Conservation (phyloP, 768 basidiomycete genomes). For the Auriscalpium orientale region DNA sequence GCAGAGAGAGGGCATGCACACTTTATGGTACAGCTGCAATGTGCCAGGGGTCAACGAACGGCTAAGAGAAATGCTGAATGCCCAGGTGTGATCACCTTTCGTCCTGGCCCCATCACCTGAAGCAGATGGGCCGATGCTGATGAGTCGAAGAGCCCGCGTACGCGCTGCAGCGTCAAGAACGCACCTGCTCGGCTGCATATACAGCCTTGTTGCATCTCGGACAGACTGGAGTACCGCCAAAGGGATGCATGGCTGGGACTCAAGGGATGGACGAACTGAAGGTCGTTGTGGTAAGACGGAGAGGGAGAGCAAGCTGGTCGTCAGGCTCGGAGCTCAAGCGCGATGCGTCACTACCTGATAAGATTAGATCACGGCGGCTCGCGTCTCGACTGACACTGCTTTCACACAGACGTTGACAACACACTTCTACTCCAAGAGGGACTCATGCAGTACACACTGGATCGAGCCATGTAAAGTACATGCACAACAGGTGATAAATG, state of each 20-base stretch:
- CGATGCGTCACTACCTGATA: too few relatives aligned
- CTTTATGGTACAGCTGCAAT: slow-evolving; percentile 73
- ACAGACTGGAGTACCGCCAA: slow-evolving; percentile 64
- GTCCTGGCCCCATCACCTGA: slow-evolving; percentile 79
- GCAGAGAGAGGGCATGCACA: slow-evolving; percentile 14
- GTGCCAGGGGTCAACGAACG: not conserved
- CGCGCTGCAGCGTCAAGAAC: slow-evolving; percentile 12
- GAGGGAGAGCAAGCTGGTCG: not conserved
- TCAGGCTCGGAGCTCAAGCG: not conserved
- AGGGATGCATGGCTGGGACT: slow-evolving; percentile 53
- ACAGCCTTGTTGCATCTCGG: slow-evolving; percentile 70
- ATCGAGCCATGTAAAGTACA: slow-evolving; percentile 18
- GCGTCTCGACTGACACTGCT: too few relatives aligned
- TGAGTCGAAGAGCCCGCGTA: not conserved
- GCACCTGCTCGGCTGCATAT: slow-evolving; percentile 84
- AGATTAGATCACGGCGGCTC: too few relatives aligned
- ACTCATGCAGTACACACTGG: slow-evolving; percentile 15
- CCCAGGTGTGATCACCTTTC: slow-evolving; percentile 49
- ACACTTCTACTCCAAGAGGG: slow-evolving; percentile 5
- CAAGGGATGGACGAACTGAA: too few relatives aligned
- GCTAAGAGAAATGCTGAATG: not conserved
- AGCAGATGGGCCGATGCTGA: slow-evolving; percentile 6
- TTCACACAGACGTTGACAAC: too few relatives aligned
- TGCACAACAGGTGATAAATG: slow-evolving; percentile 15
- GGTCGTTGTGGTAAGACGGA: not conserved